Evolutionary conservation across 768 basidiomycete species (phyloP).

Genomic region (Infundibulicybe gibba): DNA sequence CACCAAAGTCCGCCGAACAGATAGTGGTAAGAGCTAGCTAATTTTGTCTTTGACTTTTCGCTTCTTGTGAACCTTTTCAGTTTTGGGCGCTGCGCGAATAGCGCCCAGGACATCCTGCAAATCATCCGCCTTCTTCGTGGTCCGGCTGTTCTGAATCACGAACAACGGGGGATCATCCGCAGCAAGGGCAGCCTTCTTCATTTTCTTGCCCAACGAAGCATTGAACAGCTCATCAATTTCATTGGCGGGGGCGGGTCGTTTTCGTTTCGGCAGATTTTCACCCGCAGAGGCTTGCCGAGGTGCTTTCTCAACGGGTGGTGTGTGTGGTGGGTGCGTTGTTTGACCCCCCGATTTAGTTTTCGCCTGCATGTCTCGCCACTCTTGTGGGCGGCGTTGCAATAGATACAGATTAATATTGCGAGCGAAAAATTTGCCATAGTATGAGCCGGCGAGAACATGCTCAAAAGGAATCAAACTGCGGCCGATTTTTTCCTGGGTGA

Average conservation of each 20-base stretch:
- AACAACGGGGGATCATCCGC: conserved; percentile 6
- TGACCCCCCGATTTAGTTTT: conserved; percentile 27
- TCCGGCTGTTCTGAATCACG: conserved; percentile 5
- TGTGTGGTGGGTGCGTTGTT: conserved; percentile 3
- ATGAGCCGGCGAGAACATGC: conserved; percentile 67
- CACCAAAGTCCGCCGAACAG: too few species aligned
- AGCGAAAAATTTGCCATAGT: conserved; percentile 86
- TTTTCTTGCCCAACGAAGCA: conserved; percentile 49
- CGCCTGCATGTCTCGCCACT: conserved; percentile 78
- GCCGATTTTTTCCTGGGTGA: conserved; percentile 83
- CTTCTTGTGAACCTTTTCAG: conserved; percentile 33
- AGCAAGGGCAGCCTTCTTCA: conserved; percentile 51
- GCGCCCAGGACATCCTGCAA: conserved; percentile 54
- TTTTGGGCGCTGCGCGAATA: conserved; percentile 53
- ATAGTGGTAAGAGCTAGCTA: too few species aligned
- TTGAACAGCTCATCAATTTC: conserved; percentile 79
- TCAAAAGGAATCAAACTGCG: conserved; percentile 73
- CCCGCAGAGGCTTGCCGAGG: not conserved
- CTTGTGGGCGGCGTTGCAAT: conserved; percentile 72
- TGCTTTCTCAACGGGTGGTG: conserved; percentile 1
- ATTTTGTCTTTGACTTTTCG: not conserved
- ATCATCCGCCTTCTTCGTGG: conserved; percentile 13
- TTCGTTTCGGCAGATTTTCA: conserved; percentile 24
- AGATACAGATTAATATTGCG: conserved; percentile 76
- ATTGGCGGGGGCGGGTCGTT: conserved; percentile 48